These are phyloP conservation scores for Fragaria iinumae DNA, from an alignment of 306 rosid species.

Conservation along the genomic window DNA sequence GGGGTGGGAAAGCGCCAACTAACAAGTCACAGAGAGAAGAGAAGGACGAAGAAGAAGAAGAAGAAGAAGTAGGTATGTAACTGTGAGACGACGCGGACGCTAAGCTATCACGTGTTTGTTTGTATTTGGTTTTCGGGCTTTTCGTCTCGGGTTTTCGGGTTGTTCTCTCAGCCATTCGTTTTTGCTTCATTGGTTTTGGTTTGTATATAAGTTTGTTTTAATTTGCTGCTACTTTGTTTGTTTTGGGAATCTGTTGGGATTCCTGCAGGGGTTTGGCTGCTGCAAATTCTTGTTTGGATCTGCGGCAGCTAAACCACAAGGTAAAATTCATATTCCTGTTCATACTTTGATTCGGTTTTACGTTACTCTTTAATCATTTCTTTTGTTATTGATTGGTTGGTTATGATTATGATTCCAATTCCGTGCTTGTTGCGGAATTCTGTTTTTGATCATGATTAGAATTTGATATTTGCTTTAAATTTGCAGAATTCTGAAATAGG, in stretches of 20 bases:
- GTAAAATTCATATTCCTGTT: background rate
- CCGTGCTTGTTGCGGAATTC: background rate
- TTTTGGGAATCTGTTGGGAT: background rate
- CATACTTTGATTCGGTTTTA: background rate
- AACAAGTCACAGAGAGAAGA: background rate
- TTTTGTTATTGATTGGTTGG: background rate
- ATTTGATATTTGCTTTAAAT: background rate
- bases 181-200: background rate
- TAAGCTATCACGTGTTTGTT: background rate
- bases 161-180: background rate
- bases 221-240: background rate
- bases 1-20: background rate
- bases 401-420: background rate
- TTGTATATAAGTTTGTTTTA: background rate
- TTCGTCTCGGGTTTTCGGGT: background rate
- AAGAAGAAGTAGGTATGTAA: background rate
- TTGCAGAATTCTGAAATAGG: too few species aligned
- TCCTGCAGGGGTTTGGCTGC: slow-evolving; percentile 12
- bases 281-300: slow-evolving; percentile 9
- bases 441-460: slow-evolving; percentile 1
- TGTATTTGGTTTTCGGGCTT: background rate
- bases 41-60: background rate
- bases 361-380: background rate
- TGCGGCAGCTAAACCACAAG: slow-evolving; percentile 4
- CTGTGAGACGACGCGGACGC: background rate